Conservation (phyloP, 345 rosid species). For the Lepidium didymum region DNA sequence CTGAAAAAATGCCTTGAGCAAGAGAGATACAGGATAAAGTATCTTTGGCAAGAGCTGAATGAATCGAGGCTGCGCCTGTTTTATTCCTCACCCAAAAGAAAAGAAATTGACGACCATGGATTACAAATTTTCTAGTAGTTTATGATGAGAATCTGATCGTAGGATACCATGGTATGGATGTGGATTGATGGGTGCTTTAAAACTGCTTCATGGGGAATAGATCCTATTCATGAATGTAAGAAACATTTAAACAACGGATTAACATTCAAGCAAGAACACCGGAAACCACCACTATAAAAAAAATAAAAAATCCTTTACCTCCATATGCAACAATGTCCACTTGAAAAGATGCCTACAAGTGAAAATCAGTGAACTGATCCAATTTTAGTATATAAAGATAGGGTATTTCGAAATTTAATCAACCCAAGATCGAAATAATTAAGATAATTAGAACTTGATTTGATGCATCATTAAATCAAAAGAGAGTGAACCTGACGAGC, state of each 20-base stretch:
- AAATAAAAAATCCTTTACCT: slow-evolving; percentile 40
- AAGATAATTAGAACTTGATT: background rate
- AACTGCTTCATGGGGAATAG: slow-evolving; percentile 70
- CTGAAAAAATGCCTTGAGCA: slow-evolving; percentile 78
- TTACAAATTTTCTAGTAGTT: background rate
- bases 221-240: slow-evolving; percentile 41
- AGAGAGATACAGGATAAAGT: slow-evolving; percentile 53
- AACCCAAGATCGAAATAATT: background rate
- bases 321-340: slow-evolving; percentile 93
- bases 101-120: background rate
- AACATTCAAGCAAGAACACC: background rate
- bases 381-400: background rate
- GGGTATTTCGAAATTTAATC: background rate
- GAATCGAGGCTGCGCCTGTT: slow-evolving; percentile 56
- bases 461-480: background rate
- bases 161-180: slow-evolving; percentile 69
- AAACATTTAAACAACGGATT: background rate
- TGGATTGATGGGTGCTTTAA: slow-evolving; percentile 64
- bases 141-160: background rate
- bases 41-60: slow-evolving; percentile 49
- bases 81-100: background rate
- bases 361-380: background rate
- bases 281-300: background rate
- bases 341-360: slow-evolving; percentile 64
- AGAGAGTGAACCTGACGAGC: slow-evolving; percentile 59